Conservation (phyloP, 345 rosid genomes). For the Clausena lansium region DNA sequence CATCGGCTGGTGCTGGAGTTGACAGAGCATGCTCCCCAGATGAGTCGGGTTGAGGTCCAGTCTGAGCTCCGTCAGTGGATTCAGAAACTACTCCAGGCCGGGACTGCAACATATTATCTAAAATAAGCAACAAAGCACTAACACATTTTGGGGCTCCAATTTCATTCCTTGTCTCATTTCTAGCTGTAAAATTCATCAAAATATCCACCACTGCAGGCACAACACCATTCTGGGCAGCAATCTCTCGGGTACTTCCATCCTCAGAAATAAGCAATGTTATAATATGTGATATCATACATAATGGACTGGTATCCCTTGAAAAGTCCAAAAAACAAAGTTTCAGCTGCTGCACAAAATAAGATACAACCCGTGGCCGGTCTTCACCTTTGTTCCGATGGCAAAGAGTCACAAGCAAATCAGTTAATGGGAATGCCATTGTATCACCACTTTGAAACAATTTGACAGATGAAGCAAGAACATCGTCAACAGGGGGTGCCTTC, state of each 20-base stretch:
- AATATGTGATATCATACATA: conserved; percentile 83
- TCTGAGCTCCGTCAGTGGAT: conserved; percentile 41
- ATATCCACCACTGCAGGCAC: conserved; percentile 60
- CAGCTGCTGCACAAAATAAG: conserved; percentile 82
- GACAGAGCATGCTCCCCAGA: conserved; percentile 35
- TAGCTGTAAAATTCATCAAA: conserved; percentile 59
- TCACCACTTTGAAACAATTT: conserved; percentile 78
- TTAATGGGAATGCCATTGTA: conserved; percentile 69
- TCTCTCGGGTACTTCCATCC: conserved; percentile 73
- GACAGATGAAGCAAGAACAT: conserved; percentile 75
- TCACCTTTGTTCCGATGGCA: conserved; percentile 90
- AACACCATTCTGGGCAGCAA: conserved; percentile 76
- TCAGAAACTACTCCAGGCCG: conserved; percentile 56
- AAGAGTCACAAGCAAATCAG: conserved; percentile 84
- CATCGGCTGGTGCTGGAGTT: conserved; percentile 31
- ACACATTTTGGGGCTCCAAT: conserved; percentile 74
- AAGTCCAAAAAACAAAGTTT: conserved; percentile 72
- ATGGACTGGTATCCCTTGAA: conserved; percentile 59
- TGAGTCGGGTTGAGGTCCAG: conserved; percentile 48
- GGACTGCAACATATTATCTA: conserved; percentile 80
- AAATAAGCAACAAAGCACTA: conserved; percentile 77
- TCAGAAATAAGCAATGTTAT: conserved; percentile 78
- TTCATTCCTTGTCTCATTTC: conserved; percentile 48
- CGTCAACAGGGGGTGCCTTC: conserved; percentile 78
- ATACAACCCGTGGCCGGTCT: conserved; percentile 71